Conservation (phyloP, 257 asterid genomes). For the Nicotiana sylvestris region DNA sequence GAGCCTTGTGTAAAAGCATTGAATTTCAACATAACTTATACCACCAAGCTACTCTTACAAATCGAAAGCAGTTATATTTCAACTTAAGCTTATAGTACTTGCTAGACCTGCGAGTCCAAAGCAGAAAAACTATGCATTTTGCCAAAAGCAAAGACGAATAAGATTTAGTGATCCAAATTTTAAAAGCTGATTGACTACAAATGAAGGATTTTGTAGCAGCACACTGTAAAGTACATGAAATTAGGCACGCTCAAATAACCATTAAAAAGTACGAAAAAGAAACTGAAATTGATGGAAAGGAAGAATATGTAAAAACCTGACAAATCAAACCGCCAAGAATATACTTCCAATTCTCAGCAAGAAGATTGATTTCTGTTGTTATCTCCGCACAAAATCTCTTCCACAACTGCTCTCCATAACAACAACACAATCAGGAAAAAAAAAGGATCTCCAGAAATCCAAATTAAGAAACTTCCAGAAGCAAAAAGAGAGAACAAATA, state of each 20-base stretch:
- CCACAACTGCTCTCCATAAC: slow-evolving; percentile 49
- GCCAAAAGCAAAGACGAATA: neutral
- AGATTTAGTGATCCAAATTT: neutral
- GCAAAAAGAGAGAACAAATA: neutral
- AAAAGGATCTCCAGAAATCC: neutral
- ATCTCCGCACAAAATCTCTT: slow-evolving; percentile 77
- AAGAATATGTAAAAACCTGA: slow-evolving; percentile 30
- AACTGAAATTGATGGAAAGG: neutral
- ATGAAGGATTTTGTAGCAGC: neutral
- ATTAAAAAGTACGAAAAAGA: neutral
- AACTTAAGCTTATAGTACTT: neutral
- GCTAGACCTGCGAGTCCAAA: neutral
- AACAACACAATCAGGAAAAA: neutral
- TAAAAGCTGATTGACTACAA: neutral
- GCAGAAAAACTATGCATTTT: neutral
- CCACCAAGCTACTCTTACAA: neutral
- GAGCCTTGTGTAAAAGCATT: neutral
- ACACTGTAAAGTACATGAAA: neutral
- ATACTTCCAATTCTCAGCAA: slow-evolving; percentile 79
- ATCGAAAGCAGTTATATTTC: neutral
- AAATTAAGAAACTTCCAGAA: neutral
- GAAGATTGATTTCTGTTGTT: slow-evolving; percentile 71
- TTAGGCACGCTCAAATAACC: neutral
- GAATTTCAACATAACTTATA: neutral
- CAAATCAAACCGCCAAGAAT: slow-evolving; percentile 63